These are phyloP conservation scores for Colletotrichum eremochloae DNA, from an alignment of 2,329 filamentous ascomycete genomes.

Conservation along the genomic window DNA sequence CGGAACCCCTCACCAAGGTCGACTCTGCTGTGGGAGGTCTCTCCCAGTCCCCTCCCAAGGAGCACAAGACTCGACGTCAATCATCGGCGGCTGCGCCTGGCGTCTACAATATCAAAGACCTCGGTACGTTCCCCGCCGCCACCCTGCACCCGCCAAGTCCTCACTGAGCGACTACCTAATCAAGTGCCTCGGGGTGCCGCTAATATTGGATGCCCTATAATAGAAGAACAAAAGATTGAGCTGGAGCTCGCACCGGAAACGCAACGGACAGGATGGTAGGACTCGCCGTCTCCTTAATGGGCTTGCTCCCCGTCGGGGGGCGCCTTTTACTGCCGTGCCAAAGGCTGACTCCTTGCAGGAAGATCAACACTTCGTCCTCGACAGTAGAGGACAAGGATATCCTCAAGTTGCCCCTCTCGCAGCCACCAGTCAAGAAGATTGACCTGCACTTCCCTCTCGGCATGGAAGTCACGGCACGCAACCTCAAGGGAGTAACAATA, in stretches of 20 bases:
- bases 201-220: conserved; percentile 13
- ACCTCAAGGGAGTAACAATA: conserved; percentile 94
- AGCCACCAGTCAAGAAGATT: conserved; percentile 91
- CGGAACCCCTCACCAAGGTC: conserved; percentile 82
- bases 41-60: conserved; percentile 75
- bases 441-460: conserved; percentile 92
- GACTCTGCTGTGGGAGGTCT: conserved; percentile 91
- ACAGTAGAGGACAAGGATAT: conserved; percentile 86
- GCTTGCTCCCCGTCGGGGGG: not conserved
- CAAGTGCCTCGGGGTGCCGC: conserved; percentile 27
- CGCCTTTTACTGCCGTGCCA: not conserved
- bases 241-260: conserved; percentile 84
- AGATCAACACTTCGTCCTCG: conserved; percentile 88
- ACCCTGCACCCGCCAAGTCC: conserved; percentile 17
- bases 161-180: not conserved
- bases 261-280: conserved; percentile 89
- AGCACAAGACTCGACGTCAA: conserved; percentile 51
- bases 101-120: conserved; percentile 85
- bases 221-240: conserved; percentile 81
- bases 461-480: conserved; percentile 88
- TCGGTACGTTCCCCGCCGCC: conserved; percentile 73
- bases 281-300: conserved; percentile 25
- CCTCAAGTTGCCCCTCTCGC: conserved; percentile 84
- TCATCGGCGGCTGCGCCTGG: conserved; percentile 76
- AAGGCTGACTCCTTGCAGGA: conserved; percentile 69